Conservation (phyloP, 2,329 filamentous ascomycete genomes). For the Trichoderma gracile region DNA sequence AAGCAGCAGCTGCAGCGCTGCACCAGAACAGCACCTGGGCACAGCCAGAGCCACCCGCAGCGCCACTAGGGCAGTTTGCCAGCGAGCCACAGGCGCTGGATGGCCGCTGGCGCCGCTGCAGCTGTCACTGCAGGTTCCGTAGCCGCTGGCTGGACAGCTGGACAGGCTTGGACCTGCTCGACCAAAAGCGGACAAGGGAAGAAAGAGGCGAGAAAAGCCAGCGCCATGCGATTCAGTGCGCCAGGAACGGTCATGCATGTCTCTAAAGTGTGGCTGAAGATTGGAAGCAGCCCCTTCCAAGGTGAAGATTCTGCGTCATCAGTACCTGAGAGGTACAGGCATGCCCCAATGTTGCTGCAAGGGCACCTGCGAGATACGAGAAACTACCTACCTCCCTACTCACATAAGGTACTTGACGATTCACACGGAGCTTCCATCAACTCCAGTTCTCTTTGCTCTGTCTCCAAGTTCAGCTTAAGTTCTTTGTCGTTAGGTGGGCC, state of each 20-base stretch:
- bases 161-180: conserved; percentile 18
- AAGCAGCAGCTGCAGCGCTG: conserved; percentile 1
- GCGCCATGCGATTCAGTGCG: background rate
- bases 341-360: background rate
- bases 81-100: background rate
- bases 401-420: too few relatives aligned
- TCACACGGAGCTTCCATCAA: too few relatives aligned
- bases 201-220: background rate
- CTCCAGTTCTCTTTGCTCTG: background rate
- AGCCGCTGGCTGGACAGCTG: conserved; percentile 5
- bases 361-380: background rate
- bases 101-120: background rate
- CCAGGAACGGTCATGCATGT: conserved; percentile 19
- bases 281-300: too few relatives aligned
- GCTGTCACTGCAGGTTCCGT: conserved; percentile 21
- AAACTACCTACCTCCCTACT: too few relatives aligned
- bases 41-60: background rate
- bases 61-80: background rate
- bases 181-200: conserved; percentile 2
- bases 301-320: too few relatives aligned
- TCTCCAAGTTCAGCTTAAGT: conserved; percentile 1
- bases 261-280: too few relatives aligned
- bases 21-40: background rate
- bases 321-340: background rate
- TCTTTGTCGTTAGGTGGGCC: background rate